phyloP scores from a whole-genome alignment of 2,329 filamentous ascomycete species.

The Colletotrichum lupini region DNA sequence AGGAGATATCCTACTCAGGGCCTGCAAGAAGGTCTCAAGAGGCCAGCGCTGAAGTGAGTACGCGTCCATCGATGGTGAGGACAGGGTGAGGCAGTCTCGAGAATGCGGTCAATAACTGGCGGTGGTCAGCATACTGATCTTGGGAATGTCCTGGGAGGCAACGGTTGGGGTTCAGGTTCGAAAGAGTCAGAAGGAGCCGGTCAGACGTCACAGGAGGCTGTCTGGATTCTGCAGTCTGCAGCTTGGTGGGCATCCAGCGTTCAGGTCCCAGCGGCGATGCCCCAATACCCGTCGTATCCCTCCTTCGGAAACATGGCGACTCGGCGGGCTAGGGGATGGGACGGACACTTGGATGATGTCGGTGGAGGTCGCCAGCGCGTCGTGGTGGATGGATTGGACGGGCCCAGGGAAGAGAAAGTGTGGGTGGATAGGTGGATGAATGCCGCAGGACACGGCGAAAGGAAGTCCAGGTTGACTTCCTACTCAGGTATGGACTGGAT shows the following conservation, averaged over 20 bases:
- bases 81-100: neutral
- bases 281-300: neutral
- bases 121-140: neutral
- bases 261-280: neutral
- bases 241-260: too few relatives aligned
- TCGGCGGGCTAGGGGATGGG: neutral
- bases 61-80: neutral
- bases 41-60: neutral
- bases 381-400: constrained; percentile 20
- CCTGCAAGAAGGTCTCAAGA: neutral
- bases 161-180: neutral
- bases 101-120: neutral
- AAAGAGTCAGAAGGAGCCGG: neutral
- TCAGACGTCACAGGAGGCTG: too few relatives aligned
- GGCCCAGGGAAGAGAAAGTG: neutral
- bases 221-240: too few relatives aligned
- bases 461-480: neutral
- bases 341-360: constrained; percentile 11
- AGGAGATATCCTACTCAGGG: neutral
- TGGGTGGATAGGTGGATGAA: neutral
- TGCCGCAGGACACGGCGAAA: neutral
- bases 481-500: neutral
- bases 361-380: constrained; percentile 7
- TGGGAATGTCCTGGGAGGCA: neutral
- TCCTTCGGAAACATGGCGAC: neutral